Base-by-base conservation (phyloP, 805 yeast genomes). In the Yarrowia sp. region DNA sequence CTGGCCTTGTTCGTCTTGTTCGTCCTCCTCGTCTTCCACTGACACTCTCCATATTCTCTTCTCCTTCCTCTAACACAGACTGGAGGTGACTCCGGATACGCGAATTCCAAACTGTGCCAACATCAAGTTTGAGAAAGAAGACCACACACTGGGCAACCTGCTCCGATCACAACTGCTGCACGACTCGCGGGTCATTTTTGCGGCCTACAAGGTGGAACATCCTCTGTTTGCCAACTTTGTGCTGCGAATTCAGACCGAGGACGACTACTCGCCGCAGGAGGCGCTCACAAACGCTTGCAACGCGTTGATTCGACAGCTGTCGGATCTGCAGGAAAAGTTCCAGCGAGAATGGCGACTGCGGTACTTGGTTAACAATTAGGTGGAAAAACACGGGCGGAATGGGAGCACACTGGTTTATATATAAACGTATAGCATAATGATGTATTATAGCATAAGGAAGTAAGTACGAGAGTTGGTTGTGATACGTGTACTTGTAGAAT, bases 201-300 rank as follows among this genome's bases (percentile, higher is more conserved):
- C 97, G 52, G 99, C 98, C 42, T 95, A 95, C 83, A 95, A 95
- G 78, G 92, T 95, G 52, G 98, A 95, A 79, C 99, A 95, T 80
- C 99, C 99, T 9, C 82, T 95, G 71, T 95, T 95, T 79, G 98
- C 99, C 46, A 91, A 91, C 77, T 95, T 95, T 74, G 87, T 94
- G 55, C 86, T 95, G 87, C 87, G 99, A 79, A 85, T 95, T 43
- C 99, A 95, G 78, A 94, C 98, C 0, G 97, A 91, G 73, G 98
- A 95, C 72, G 97, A 95, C 65, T 92, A 92, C 76, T 84, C 92
- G 46, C 99, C 99, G 38, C 86, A 88, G 74, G 92, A 89, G 69
- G 98, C 98, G 1, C 83, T 95, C 74, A 89, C 86, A 74, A 91
- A 90, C 73, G 98, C 99, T 2, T 93, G 98, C 78, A 86, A 91